Evolutionary conservation across 2,329 filamentous ascomycete species (phyloP), one percentile per base, ranked within the genome.

Genomic region (Teratosphaeria destructans): DNA sequence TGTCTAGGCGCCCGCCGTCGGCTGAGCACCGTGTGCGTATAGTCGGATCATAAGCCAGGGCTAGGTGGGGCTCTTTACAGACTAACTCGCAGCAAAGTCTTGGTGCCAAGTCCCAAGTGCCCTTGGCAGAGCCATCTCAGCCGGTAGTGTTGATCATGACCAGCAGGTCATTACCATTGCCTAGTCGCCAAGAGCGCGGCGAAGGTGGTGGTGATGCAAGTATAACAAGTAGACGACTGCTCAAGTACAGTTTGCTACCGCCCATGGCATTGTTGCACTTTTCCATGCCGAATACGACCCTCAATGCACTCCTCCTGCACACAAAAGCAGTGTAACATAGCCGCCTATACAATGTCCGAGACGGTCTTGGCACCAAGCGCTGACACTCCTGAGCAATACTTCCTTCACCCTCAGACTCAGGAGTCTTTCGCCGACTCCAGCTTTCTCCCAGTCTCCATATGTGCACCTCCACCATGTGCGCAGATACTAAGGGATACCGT

Each of bases 361-460:
- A 52, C 60, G 43, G 57, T 59, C 65, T 65, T 65, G 66, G 61
- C 63, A 62, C 60, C 65, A 63, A 64, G 58, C 58, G 29, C 53
- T 43, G 55, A 57, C 53, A 57, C 58, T 29, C 58, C 58, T 56
- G 57, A 57, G 56, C 58, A 57, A 47, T 37, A 57, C 56, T 34
- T 57, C 37, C 56, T 47, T 43, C 32, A 53, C 29, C 37, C 55
- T 27, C 43, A 49, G 16, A n/a, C 43, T 23, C 52, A 56, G 26
- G 58, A 63, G 56, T 60, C 60, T 34, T 65, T 64, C 54, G 62
- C 64, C 26, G 59, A 56, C 23, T 43, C 58, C 26, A 60, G 47
- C 55, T 52, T 61, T 53, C 53, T 59, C 7, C 57, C 62, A 14
- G 49, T 62, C 32, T 60, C 63, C 14, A 59, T 65, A 35, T 62